phyloP scores from a whole-genome alignment of 2,329 filamentous ascomycete genomes.

The Rutstroemia sp. region DNA sequence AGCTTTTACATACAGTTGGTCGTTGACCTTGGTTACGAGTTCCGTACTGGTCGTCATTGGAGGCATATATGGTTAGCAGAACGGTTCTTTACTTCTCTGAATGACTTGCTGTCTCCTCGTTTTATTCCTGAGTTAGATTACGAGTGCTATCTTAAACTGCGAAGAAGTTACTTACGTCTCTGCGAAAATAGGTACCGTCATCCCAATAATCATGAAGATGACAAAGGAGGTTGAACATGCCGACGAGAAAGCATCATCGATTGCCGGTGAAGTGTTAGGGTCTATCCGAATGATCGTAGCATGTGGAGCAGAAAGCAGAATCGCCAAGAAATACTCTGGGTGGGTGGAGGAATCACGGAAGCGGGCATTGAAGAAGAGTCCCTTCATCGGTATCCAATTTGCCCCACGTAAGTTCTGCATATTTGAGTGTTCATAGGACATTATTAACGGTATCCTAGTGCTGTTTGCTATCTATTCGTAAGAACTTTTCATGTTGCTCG shows the following conservation, averaged over 20 bases:
- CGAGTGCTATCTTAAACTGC: not conserved
- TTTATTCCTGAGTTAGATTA: not conserved
- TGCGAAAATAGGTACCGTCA: slow-evolving; percentile 25
- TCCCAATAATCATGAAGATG: slow-evolving; percentile 50
- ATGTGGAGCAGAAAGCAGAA: slow-evolving; percentile 51
- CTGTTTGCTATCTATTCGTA: slow-evolving; percentile 28
- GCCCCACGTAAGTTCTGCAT: slow-evolving; percentile 30
- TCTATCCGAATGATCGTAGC: slow-evolving; percentile 56
- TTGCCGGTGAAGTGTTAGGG: slow-evolving; percentile 54
- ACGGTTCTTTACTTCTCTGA: not conserved
- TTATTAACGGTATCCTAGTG: slow-evolving; percentile 26
- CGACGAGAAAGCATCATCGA: slow-evolving; percentile 49
- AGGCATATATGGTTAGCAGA: slow-evolving; percentile 35
- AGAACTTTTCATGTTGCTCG: not conserved
- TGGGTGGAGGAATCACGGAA: slow-evolving; percentile 48
- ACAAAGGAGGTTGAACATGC: slow-evolving; percentile 38
- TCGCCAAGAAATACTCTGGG: slow-evolving; percentile 44
- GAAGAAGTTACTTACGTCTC: not conserved
- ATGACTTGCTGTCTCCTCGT: not conserved
- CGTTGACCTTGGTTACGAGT: slow-evolving; percentile 50
- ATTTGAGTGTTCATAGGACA: not conserved
- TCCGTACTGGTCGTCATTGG: slow-evolving; percentile 50
- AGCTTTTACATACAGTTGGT: slow-evolving; percentile 51
- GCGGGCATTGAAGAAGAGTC: slow-evolving; percentile 42
- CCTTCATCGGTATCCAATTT: slow-evolving; percentile 46